Percentiles rank a stretch among this genome's conserved stretches.
phyloP scores from a whole-genome alignment of 495 filamentous ascomycete genomes.

The Cercophora sp. region DNA sequence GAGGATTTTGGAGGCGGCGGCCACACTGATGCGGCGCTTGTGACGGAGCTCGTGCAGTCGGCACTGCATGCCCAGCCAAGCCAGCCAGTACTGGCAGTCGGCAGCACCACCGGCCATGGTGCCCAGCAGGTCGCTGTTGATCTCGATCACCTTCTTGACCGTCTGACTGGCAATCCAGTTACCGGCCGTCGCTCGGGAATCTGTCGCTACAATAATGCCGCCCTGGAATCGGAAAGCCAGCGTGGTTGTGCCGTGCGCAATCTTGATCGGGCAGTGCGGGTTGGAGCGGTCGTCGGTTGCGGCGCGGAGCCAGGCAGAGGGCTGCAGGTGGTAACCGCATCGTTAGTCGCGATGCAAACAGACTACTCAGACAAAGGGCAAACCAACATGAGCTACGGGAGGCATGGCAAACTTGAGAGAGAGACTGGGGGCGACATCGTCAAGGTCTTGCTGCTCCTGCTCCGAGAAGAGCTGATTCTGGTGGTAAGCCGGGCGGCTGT shows the following conservation, averaged over 20 bases:
- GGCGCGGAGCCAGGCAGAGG: conserved; percentile 88
- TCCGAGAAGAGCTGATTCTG: conserved; percentile 69
- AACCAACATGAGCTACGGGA: conserved; percentile 81
- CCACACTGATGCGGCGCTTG: conserved; percentile 96
- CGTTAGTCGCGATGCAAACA: not conserved
- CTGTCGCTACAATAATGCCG: conserved; percentile 96
- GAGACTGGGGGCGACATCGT: conserved; percentile 59
- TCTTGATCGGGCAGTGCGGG: conserved; percentile 95
- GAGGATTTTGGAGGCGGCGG: conserved; percentile 96
- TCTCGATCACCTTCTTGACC: conserved; percentile 98
- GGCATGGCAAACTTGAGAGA: conserved; percentile 91
- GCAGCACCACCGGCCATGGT: conserved; percentile 99
- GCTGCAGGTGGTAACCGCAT: conserved; percentile 39
- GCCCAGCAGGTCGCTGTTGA: conserved; percentile 83
- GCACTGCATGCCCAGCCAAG: conserved; percentile 97
- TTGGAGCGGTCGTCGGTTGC: conserved; percentile 96
- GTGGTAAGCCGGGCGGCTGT: conserved; percentile 63
- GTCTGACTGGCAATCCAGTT: conserved; percentile 99
- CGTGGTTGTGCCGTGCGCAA: conserved; percentile 98
- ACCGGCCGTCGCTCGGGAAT: conserved; percentile 92
- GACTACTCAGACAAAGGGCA: not conserved
- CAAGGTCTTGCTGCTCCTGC: conserved; percentile 72
- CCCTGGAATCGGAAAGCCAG: conserved; percentile 95
- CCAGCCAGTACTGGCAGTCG: conserved; percentile 99
- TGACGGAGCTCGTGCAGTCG: conserved; percentile 98